Evolutionary conservation across 148 eudicot species (phyloP), one percentile per base, ranked within the genome.

Genomic region (Rhododendron simsii): DNA sequence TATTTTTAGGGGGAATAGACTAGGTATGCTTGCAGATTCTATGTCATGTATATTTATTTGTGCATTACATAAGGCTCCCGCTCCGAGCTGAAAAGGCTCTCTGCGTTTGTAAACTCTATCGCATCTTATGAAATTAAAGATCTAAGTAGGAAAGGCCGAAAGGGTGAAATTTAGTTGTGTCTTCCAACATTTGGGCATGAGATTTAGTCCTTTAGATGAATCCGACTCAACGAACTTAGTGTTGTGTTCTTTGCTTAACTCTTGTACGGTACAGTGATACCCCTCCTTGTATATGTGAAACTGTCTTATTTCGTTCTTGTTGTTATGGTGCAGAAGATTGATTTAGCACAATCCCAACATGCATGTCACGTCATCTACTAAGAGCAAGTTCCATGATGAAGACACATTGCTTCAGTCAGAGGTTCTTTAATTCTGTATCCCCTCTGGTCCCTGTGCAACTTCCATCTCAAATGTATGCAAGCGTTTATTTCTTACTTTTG

Each of bases 401-500:
- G 79, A 82, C 84, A n/a, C 87, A 93, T 59, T 91, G 94, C 88
- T 89, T 87, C 81, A 86, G 84, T 71, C 89, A 85, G 80, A 91
- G 86, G 53, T 84, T 94, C 86, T 88, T 86, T 84, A 76, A 57
- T 75, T 82, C 92, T 75, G 67, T 88, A 78, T 89, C 88, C n/a
- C 87, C 92, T 87, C 77, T 90, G 78, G 88, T 74, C 82, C 91
- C 91, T 23, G 63, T 94, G 35, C 90, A 90, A 80, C 95, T 92
- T 83, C 98, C 98, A 53, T 87, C 89, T 41, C 92, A 89, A 80
- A 92, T 44, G 98, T 96, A 90, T 30, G 90, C 74, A 78, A 65
- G 48, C 55, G 2, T 81, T 18, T 71, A 18, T 44, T 83, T 20
- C 26, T 23, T 33, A 61, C 30, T 18, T 53, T 78, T 33, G 10